Percentiles rank a stretch among this genome's conserved stretches.
phyloP scores from a whole-genome alignment of 495 filamentous ascomycete genomes.

The Aspergillus hancockii region DNA sequence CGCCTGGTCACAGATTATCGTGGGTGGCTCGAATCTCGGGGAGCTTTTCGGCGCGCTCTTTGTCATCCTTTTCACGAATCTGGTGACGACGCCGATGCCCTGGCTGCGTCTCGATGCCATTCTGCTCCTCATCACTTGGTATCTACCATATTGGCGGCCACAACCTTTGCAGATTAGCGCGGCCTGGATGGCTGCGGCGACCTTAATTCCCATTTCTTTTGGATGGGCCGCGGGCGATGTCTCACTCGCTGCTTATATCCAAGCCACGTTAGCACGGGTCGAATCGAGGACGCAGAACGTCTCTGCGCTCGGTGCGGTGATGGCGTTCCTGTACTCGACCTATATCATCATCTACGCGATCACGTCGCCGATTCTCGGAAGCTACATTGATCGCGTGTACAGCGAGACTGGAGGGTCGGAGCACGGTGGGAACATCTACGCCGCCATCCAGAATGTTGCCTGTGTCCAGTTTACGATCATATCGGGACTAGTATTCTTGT shows the following conservation, averaged over 20 bases:
- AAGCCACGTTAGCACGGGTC: slow-evolving; percentile 37
- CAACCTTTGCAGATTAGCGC: slow-evolving; percentile 24
- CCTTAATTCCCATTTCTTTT: slow-evolving; percentile 46
- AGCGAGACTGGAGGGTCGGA: slow-evolving; percentile 24
- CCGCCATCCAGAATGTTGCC: slow-evolving; percentile 30
- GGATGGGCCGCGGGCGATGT: slow-evolving; percentile 51
- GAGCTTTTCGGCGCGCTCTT: slow-evolving; percentile 44
- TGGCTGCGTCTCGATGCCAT: slow-evolving; percentile 45
- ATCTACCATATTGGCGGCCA: slow-evolving; percentile 35
- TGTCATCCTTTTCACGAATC: slow-evolving; percentile 43
- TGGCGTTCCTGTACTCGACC: slow-evolving; percentile 48
- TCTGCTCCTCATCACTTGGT: slow-evolving; percentile 35
- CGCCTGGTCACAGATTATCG: slow-evolving; percentile 47
- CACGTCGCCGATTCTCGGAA: slow-evolving; percentile 37
- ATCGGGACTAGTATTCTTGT: slow-evolving; percentile 28
- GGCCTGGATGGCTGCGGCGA: slow-evolving; percentile 44
- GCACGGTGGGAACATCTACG: slow-evolving; percentile 22
- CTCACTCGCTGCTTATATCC: slow-evolving; percentile 45
- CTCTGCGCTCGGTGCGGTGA: slow-evolving; percentile 47
- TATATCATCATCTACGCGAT: slow-evolving; percentile 48
- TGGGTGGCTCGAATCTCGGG: slow-evolving; percentile 46
- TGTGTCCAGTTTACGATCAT: slow-evolving; percentile 46
- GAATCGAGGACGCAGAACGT: slow-evolving; percentile 40
- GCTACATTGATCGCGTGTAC: slow-evolving; percentile 41
- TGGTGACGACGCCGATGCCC: slow-evolving; percentile 43